Conservation (phyloP, 495 filamentous ascomycete genomes). For the Podospora conica region DNA sequence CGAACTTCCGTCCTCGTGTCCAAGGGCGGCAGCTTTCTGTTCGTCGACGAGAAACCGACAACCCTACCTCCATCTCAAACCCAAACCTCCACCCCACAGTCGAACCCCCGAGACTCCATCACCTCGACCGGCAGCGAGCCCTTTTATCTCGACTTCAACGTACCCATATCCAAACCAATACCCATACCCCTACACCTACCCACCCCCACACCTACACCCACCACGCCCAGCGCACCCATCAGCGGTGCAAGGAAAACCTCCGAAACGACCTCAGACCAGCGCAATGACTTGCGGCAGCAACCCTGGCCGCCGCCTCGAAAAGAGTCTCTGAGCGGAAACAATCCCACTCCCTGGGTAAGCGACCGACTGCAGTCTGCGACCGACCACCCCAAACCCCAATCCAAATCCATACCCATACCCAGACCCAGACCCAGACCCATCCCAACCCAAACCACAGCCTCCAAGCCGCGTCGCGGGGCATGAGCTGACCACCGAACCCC, state of each 20-base stretch:
- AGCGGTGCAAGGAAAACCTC: slow-evolving; percentile 6
- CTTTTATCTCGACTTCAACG: slow-evolving; percentile 38
- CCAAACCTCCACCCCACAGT: slow-evolving; percentile 14
- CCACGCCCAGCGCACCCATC: background rate
- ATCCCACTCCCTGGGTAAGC: slow-evolving; percentile 34
- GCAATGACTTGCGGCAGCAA: slow-evolving; percentile 32
- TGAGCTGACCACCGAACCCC: slow-evolving; percentile 18
- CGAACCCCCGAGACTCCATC: slow-evolving; percentile 36
- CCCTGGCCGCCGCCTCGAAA: slow-evolving; percentile 36
- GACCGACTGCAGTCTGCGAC: background rate
- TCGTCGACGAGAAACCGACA: slow-evolving; percentile 23
- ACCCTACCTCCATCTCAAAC: too few relatives aligned
- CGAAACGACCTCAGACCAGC: slow-evolving; percentile 16
- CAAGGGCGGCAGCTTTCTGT: slow-evolving; percentile 25
- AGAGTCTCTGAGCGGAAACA: slow-evolving; percentile 33
- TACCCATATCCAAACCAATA: background rate
- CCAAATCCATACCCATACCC: background rate
- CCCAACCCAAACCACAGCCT: background rate
- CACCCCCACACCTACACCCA: too few relatives aligned
- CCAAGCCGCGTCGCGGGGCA: background rate
- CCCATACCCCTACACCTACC: background rate
- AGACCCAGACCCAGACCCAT: background rate
- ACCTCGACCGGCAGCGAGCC: slow-evolving; percentile 42
- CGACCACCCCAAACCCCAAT: background rate
- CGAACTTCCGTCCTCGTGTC: slow-evolving; percentile 10